Conservation (phyloP, 192 early-diverging fungal species). For the Backusella parvicylindrica region DNA sequence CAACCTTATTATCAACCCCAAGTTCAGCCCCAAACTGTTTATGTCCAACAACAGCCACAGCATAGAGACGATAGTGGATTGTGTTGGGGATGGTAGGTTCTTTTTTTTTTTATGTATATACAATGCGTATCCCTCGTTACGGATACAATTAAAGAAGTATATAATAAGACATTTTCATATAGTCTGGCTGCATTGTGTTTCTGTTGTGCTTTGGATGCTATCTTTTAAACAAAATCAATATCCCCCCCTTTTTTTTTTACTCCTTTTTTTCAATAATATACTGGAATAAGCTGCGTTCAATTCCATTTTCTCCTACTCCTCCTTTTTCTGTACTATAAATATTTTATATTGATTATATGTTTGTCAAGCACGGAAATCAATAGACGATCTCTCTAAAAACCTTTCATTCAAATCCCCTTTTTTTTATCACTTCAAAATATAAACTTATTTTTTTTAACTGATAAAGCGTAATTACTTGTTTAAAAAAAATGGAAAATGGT, state of each 20-base stretch:
- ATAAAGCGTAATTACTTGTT: background rate
- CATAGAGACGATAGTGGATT: background rate
- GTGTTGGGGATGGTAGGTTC: constrained; percentile 27
- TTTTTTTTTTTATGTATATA: background rate
- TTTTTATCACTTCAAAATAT: background rate
- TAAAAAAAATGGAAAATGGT: background rate
- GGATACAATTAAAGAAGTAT: background rate
- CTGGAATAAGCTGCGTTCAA: background rate
- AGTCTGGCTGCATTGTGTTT: constrained; percentile 19
- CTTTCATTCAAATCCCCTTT: background rate
- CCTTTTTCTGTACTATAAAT: background rate
- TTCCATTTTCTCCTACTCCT: background rate
- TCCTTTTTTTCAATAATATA: background rate
- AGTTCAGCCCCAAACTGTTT: constrained; percentile 22
- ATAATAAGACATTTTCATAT: background rate
- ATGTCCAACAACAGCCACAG: constrained; percentile 18
- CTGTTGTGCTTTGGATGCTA: constrained; percentile 22
- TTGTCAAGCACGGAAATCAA: background rate
- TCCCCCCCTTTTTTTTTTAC: background rate
- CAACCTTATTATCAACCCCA: constrained; percentile 23
- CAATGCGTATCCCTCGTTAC: background rate
- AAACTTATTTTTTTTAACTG: background rate
- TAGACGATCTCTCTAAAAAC: background rate
- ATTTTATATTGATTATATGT: background rate
- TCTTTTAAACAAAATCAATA: constrained; percentile 13